Evolutionary conservation across 805 yeast genomes (phyloP).

Genomic region (Yarrowia osloensis): DNA sequence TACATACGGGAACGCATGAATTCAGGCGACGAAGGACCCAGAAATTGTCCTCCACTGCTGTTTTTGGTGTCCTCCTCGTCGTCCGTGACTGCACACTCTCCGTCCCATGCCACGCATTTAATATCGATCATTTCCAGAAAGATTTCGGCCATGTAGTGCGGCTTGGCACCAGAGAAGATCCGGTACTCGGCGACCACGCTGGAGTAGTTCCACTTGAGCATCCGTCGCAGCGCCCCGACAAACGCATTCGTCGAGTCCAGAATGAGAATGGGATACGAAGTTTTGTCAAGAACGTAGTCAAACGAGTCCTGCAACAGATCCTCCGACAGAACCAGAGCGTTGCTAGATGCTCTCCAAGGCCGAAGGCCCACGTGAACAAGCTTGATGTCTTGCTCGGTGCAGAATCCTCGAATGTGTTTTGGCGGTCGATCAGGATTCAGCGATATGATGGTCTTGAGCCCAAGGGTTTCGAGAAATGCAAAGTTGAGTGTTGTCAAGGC

Average conservation of each 20-base stretch:
- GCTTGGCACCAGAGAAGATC: constrained; percentile 67
- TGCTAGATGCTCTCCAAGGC: constrained; percentile 47
- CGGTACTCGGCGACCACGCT: constrained; percentile 85
- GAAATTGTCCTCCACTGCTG: constrained; percentile 32
- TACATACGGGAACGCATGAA: constrained; percentile 16
- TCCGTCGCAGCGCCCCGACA: constrained; percentile 75
- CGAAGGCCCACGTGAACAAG: constrained; percentile 44
- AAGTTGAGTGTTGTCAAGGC: constrained; percentile 73
- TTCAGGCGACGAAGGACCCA: not conserved
- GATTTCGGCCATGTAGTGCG: constrained; percentile 78
- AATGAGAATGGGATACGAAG: constrained; percentile 66
- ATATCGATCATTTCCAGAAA: constrained; percentile 73
- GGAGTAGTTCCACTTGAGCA: constrained; percentile 87
- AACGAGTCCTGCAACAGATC: constrained; percentile 65
- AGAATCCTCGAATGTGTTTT: constrained; percentile 63
- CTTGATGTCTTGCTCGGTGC: constrained; percentile 48
- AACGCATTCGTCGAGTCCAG: constrained; percentile 80
- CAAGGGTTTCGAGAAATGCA: constrained; percentile 74
- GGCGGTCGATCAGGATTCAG: constrained; percentile 87
- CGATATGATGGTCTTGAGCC: constrained; percentile 66
- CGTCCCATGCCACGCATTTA: constrained; percentile 48
- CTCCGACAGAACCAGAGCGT: constrained; percentile 77
- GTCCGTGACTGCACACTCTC: constrained; percentile 36
- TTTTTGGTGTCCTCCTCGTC: constrained; percentile 52
- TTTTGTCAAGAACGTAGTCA: constrained; percentile 60